Evolutionary conservation across 345 rosid species (phyloP).

Genomic region (Hypericum perforatum): DNA sequence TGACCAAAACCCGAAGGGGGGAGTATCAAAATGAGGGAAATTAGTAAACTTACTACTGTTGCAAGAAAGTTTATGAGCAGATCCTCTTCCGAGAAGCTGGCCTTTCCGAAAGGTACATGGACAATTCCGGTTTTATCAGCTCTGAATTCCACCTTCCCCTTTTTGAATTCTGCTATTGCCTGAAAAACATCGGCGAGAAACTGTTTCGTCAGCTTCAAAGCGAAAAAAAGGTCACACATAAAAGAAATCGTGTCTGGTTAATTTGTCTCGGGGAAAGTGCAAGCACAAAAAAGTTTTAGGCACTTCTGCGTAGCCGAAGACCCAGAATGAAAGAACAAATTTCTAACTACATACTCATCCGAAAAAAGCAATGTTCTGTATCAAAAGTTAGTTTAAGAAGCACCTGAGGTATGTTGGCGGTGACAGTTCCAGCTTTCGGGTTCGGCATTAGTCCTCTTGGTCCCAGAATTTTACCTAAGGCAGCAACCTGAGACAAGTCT

Average conservation of each 20-base stretch:
- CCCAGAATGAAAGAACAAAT: too few relatives aligned
- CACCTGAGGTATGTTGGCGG: slow-evolving; percentile 86
- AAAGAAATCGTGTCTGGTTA: too few relatives aligned
- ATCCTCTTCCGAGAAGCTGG: slow-evolving; percentile 65
- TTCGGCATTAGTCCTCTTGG: slow-evolving; percentile 99
- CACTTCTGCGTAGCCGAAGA: too few relatives aligned
- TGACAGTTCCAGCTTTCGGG: slow-evolving; percentile 96
- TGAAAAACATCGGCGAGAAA: slow-evolving; percentile 21
- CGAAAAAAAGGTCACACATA: too few relatives aligned
- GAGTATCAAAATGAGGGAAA: background rate
- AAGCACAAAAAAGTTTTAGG: too few relatives aligned
- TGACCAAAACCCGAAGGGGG: background rate
- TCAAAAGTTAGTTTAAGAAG: background rate
- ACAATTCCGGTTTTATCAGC: slow-evolving; percentile 99
- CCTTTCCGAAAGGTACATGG: slow-evolving; percentile 87
- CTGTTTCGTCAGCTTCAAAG: background rate
- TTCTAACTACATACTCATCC: too few relatives aligned
- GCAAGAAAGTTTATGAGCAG: slow-evolving; percentile 72
- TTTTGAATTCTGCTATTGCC: slow-evolving; percentile 95
- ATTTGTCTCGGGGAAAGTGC: too few relatives aligned
- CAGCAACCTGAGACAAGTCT: slow-evolving; percentile 59
- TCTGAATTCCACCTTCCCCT: slow-evolving; percentile 87
- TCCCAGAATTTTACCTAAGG: slow-evolving; percentile 92
- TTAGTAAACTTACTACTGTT: slow-evolving; percentile 44
- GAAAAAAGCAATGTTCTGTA: background rate